phyloP scores from a whole-genome alignment of 768 basidiomycete species.

The Trametopsis cervina region DNA sequence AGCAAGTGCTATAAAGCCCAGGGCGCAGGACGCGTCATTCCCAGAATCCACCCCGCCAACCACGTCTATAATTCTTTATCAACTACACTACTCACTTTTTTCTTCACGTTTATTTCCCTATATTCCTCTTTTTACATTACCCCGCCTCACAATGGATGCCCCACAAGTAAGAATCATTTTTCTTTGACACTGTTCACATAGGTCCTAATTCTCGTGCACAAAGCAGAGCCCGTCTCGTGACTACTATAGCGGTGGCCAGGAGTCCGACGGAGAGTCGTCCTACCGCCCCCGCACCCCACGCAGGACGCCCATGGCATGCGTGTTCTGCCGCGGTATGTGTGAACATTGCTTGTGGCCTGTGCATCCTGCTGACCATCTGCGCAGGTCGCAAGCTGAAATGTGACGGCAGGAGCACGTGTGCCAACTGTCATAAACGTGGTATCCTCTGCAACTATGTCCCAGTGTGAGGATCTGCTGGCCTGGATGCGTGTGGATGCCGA shows the following conservation, averaged over 20 bases:
- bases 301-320: conserved; percentile 65
- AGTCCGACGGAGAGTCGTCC: conserved; percentile 19
- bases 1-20: conserved; percentile 2
- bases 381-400: conserved; percentile 69
- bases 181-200: not conserved
- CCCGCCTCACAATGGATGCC: not conserved
- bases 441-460: conserved; percentile 55
- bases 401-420: conserved; percentile 62
- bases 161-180: conserved; percentile 1
- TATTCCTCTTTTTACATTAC: not conserved
- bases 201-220: not conserved
- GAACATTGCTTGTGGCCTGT: not conserved
- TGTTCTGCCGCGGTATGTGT: conserved; percentile 60
- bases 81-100: not conserved
- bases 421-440: conserved; percentile 56
- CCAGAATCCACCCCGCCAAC: not conserved
- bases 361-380: not conserved
- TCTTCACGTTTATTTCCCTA: not conserved
- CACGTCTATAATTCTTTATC: no score
- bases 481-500: no score
- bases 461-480: conserved; percentile 44
- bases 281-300: conserved; percentile 28
- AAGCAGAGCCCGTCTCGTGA: conserved; percentile 2
- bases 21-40: not conserved
- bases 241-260: conserved; percentile 11